Evolutionary conservation across 2,329 filamentous ascomycete genomes (phyloP).

Genomic region (Aspergillus fijiensis): DNA sequence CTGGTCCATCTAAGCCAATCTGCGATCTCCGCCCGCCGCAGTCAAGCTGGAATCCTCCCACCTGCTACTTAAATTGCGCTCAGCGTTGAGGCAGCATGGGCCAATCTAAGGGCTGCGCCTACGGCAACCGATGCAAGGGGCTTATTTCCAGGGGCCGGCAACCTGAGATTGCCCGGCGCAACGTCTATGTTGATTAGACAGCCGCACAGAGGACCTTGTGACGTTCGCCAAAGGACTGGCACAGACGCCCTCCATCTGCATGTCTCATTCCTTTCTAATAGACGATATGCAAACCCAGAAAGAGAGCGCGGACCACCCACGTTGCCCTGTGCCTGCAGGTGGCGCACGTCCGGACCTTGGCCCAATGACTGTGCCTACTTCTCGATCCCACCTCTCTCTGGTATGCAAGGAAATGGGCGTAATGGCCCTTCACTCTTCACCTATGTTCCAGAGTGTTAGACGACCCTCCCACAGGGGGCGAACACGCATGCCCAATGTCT

Average conservation of each 20-base stretch:
- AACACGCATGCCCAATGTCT: constrained; percentile 22
- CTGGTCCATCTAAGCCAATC: constrained; percentile 9
- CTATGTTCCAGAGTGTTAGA: constrained; percentile 30
- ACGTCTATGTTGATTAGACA: constrained; percentile 16
- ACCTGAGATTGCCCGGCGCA: constrained; percentile 29
- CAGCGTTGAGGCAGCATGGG: constrained; percentile 25
- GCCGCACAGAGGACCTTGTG: constrained; percentile 14
- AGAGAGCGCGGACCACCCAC: constrained; percentile 28
- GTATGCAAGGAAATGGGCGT: constrained; percentile 41
- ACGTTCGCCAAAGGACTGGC: constrained; percentile 22
- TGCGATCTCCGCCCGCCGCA: constrained; percentile 14
- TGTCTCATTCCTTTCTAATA: constrained; percentile 36
- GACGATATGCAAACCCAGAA: constrained; percentile 28
- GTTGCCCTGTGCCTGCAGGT: constrained; percentile 33
- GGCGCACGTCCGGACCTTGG: constrained; percentile 18
- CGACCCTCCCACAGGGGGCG: constrained; percentile 30
- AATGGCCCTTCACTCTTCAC: constrained; percentile 20
- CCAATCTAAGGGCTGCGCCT: constrained; percentile 14
- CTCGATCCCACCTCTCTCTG: constrained; percentile 29
- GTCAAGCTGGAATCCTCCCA: constrained; percentile 15
- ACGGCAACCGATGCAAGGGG: constrained; percentile 32
- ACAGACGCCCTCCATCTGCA: constrained; percentile 23
- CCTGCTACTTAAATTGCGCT: constrained; percentile 20
- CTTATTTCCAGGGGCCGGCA: constrained; percentile 21
- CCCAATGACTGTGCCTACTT: constrained; percentile 26